phyloP scores from a whole-genome alignment of 163 green algal species.

The Scenedesmus sp. region DNA sequence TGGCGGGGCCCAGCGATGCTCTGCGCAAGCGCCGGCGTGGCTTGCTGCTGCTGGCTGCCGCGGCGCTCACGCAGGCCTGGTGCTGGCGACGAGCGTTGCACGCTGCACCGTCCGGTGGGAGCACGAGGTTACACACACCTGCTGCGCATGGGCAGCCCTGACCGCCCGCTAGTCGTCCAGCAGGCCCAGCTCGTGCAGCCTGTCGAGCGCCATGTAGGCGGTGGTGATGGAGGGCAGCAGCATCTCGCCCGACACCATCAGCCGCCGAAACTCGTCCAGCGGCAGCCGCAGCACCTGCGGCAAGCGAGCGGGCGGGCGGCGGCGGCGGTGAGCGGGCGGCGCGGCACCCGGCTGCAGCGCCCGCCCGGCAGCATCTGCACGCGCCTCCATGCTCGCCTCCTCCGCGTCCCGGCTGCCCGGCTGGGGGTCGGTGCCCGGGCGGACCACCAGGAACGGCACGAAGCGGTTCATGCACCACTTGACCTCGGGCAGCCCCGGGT shows the following conservation, averaged over 20 bases:
- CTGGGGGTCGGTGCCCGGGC: slow-evolving; percentile 58
- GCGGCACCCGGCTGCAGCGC: no score
- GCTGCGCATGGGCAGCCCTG: no score
- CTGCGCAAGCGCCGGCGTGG: no score
- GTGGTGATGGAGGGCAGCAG: slow-evolving; percentile 81
- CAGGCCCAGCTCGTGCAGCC: slow-evolving; percentile 51
- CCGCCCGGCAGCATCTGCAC: neutral
- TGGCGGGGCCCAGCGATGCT: no score
- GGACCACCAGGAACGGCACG: slow-evolving; percentile 81
- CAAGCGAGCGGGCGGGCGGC: no score
- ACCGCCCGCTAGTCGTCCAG: no score
- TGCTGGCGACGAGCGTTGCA: no score
- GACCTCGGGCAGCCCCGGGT: slow-evolving; percentile 83
- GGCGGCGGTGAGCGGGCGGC: no score
- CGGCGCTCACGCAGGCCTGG: no score
- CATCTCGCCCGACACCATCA: slow-evolving; percentile 69
- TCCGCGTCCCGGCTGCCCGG: slow-evolving; percentile 67
- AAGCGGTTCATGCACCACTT: slow-evolving; percentile 96
- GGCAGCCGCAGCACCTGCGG: slow-evolving; percentile 54
- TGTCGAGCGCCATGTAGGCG: slow-evolving; percentile 73
- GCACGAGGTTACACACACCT: no score
- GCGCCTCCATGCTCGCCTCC: slow-evolving; percentile 71
- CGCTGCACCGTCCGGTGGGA: no score
- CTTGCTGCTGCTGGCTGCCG: no score
- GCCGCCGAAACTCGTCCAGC: slow-evolving; percentile 5